These are phyloP conservation scores for Uromyces viciae-fabae DNA, from an alignment of 1,284 basidiomycete species.

Conservation along the genomic window DNA sequence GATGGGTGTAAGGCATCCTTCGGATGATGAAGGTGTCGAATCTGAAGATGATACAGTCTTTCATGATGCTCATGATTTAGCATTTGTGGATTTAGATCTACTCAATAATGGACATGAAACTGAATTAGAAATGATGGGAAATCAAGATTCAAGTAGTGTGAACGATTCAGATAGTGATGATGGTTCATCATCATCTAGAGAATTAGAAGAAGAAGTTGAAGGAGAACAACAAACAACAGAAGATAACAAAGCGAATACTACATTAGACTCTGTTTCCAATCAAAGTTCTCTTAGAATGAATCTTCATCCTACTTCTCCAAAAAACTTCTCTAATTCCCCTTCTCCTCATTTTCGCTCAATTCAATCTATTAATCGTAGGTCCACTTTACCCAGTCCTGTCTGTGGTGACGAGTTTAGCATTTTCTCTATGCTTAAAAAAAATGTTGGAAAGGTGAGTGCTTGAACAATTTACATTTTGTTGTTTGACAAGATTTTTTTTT, in stretches of 20 bases:
- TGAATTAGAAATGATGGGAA: constrained; percentile 8
- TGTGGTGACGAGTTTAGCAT: constrained; percentile 77
- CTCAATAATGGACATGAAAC: constrained; percentile 26
- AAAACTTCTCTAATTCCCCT: background rate
- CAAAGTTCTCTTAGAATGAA: background rate
- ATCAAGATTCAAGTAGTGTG: constrained; percentile 12
- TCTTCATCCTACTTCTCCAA: background rate
- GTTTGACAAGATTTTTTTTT: too few relatives aligned
- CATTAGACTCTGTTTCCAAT: background rate
- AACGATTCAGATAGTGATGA: constrained; percentile 34
- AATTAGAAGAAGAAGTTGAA: background rate
- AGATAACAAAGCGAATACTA: too few relatives aligned
- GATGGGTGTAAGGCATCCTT: background rate
- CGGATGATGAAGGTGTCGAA: constrained; percentile 18
- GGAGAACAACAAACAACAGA: background rate
- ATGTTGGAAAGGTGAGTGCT: constrained; percentile 72
- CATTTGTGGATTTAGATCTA: constrained; percentile 40
- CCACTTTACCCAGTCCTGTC: constrained; percentile 62
- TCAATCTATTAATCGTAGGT: constrained; percentile 59
- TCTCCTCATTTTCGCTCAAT: background rate
- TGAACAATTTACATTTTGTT: background rate
- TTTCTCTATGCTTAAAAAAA: constrained; percentile 82
- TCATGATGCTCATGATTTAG: constrained; percentile 33
- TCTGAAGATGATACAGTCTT: constrained; percentile 31
- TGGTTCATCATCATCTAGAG: constrained; percentile 20